These are phyloP conservation scores for Astragalus membranaceus DNA, from an alignment of 306 rosid species.

Conservation along the genomic window DNA sequence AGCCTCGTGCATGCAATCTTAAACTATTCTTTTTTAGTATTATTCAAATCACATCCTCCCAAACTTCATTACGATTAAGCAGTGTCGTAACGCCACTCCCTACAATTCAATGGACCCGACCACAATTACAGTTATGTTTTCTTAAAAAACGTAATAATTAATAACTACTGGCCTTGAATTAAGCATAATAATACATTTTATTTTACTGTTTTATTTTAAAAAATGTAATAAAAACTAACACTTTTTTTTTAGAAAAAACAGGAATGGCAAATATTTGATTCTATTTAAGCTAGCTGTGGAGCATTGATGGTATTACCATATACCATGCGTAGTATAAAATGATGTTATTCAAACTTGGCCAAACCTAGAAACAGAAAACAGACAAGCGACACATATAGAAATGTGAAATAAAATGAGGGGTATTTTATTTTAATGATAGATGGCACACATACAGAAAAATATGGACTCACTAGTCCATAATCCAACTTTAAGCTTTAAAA, in stretches of 20 bases:
- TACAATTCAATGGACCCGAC: constrained; percentile 14
- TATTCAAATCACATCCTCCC: constrained; percentile 19
- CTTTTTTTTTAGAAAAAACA: too few relatives aligned
- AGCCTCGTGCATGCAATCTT: constrained; percentile 46
- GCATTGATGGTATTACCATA: too few relatives aligned
- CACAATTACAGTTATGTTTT: not conserved
- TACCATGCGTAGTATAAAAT: not conserved
- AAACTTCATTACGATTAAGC: constrained; percentile 1
- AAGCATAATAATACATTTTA: not conserved
- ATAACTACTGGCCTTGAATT: not conserved
- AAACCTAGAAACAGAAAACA: not conserved
- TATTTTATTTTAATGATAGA: not conserved
- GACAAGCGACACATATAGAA: not conserved
- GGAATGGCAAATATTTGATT: too few relatives aligned
- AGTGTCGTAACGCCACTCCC: constrained; percentile 25
- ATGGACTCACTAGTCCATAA: not conserved
- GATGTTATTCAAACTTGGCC: not conserved
- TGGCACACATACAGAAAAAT: not conserved
- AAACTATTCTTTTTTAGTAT: constrained; percentile 14
- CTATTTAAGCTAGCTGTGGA: too few relatives aligned
- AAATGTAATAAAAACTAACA: not conserved
- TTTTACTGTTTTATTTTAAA: not conserved
- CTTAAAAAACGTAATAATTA: not conserved
- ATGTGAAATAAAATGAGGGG: not conserved
- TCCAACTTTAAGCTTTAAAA: not conserved